Evolutionary conservation across 345 rosid species (phyloP), one percentile per base, ranked within the genome.

Genomic region (Cardamine resedifolia): DNA sequence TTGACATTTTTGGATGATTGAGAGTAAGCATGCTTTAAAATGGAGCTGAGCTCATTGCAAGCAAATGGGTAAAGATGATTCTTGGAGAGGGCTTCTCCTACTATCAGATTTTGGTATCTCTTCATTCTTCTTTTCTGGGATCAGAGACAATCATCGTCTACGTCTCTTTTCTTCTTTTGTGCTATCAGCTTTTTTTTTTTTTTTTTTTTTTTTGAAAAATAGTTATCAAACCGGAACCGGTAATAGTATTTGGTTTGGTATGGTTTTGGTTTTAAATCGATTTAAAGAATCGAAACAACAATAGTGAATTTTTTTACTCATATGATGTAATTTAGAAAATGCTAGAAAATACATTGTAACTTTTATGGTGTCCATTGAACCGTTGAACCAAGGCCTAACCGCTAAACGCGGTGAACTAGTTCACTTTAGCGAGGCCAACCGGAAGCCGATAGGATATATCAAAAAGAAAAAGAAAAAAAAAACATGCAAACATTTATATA

Each of bases 21-120:
- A 67, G 27, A 26, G 73, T 87, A 90, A 56, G 85, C 85, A 30
- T 65, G 64, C 52, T 82, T 67, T 21, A 88, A 72, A 51, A 90
- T 78, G 44, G 80, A 86, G 78, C 88, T 80, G 2, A 89, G 81
- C 77, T 93, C 98, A 72, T 83, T 75, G 68, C 94, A 90, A 47
- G 84, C 92, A 11, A 75, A 60, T 51, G 94, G 92, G 86, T 89
- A 89, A 31, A 58, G 82, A 61, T 81, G 75, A 58, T 52, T 61
- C n/a, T 66, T 78, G 26, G 85, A 14, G 15, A 90, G 58, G 0
- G 88, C 83, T 65, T 81, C 94, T 20, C 31, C 75, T 21, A 85
- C 51, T 44, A 70, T 80, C 6, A 93, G 82, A 60, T 78, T 82
- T 65, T 71, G 68, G 83, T 90, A 88, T 78, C 88, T 83, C 84